These are phyloP conservation scores for Pseudohalonectria lignicola DNA, from an alignment of 2,329 filamentous ascomycete genomes.

Conservation along the genomic window DNA sequence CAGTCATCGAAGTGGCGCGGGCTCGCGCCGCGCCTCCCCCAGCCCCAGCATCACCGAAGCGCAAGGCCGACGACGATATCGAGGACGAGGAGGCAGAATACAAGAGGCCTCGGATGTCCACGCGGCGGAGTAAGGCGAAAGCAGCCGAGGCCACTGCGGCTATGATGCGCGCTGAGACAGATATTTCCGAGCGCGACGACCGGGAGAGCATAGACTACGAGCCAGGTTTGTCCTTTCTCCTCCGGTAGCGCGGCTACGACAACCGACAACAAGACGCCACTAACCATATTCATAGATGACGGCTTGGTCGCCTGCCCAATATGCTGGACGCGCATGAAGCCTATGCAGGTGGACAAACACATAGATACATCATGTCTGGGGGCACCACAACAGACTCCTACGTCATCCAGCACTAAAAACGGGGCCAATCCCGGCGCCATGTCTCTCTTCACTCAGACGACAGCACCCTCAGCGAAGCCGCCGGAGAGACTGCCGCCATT, in stretches of 20 bases:
- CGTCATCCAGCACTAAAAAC: not conserved
- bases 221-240: conserved; percentile 19
- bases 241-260: too few relatives aligned
- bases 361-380: conserved; percentile 51
- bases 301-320: conserved; percentile 77
- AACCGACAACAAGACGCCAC: too few relatives aligned
- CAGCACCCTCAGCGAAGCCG: conserved; percentile 17
- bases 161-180: conserved; percentile 19
- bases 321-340: conserved; percentile 71
- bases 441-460: not conserved
- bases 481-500: conserved; percentile 64
- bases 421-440: not conserved
- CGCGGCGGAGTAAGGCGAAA: conserved; percentile 32
- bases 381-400: conserved; percentile 16
- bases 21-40: conserved; percentile 37
- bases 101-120: conserved; percentile 43
- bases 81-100: conserved; percentile 16
- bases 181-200: conserved; percentile 19
- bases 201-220: conserved; percentile 19
- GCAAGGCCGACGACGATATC: conserved; percentile 30
- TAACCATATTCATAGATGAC: conserved; percentile 46
- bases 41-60: conserved; percentile 31
- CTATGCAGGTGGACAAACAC: conserved; percentile 66
- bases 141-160: conserved; percentile 23
- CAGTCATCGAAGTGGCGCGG: conserved; percentile 54